Evolutionary conservation across 768 basidiomycete species (phyloP).

Genomic region (Mycena rosella): DNA sequence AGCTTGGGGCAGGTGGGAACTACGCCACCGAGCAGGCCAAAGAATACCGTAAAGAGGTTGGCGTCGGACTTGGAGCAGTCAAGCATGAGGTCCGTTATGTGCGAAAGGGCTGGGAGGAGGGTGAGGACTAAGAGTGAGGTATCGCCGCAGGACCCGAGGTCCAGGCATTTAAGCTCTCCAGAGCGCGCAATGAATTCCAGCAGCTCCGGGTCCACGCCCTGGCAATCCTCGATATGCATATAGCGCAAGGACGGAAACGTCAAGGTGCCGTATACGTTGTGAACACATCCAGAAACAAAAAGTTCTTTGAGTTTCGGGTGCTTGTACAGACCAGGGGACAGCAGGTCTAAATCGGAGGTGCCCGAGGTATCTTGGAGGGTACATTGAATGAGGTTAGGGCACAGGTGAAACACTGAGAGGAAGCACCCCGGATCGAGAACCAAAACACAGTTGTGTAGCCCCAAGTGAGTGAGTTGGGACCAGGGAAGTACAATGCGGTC

Average conservation of each 20-base stretch:
- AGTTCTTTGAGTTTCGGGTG: background rate
- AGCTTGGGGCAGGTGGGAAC: background rate
- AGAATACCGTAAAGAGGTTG: background rate
- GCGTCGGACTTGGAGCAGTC: background rate
- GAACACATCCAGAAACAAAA: background rate
- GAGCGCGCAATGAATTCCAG: background rate
- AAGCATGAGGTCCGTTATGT: background rate
- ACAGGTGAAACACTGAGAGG: background rate
- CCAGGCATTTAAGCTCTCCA: background rate
- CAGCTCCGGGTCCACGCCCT: background rate
- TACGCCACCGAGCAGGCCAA: background rate
- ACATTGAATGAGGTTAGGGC: background rate
- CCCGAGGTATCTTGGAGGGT: background rate
- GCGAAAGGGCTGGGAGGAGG: background rate
- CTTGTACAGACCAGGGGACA: background rate
- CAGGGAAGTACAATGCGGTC: constrained; percentile 1
- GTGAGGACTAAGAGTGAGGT: background rate
- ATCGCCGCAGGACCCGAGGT: background rate
- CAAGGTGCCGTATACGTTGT: background rate
- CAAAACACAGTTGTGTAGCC: too few relatives aligned
- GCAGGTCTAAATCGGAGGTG: background rate
- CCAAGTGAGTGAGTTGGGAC: background rate
- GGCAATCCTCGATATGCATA: background rate
- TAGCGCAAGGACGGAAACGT: background rate
- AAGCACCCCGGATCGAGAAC: background rate